These are phyloP conservation scores for Coleophoma eucalyptorum DNA, from an alignment of 2,329 filamentous ascomycete genomes.

Conservation along the genomic window DNA sequence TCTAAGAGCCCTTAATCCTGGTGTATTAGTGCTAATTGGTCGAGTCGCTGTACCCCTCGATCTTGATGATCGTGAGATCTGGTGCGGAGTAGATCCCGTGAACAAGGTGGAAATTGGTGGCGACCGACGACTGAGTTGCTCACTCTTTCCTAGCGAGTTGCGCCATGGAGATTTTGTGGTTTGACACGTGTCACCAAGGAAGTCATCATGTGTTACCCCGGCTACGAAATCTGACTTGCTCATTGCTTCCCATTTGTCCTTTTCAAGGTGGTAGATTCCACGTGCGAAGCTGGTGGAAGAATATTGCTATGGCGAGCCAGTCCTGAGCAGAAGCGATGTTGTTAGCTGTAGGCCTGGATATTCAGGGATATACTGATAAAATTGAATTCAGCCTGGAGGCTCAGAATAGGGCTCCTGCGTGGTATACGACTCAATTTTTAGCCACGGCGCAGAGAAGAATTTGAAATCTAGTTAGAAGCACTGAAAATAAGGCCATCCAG, in stretches of 20 bases:
- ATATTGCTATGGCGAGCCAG: slow-evolving; percentile 18
- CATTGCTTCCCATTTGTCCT: slow-evolving; percentile 59
- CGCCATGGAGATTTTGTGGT: slow-evolving; percentile 63
- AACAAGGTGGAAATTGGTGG: slow-evolving; percentile 20
- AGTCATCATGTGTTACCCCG: slow-evolving; percentile 52
- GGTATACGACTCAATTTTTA: background rate
- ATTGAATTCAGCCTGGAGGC: too few relatives aligned
- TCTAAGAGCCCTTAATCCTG: slow-evolving; percentile 23
- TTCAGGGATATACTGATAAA: too few relatives aligned
- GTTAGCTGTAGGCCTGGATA: background rate
- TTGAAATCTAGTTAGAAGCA: background rate
- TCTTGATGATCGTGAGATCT: slow-evolving; percentile 13
- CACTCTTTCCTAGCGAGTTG: slow-evolving; percentile 52
- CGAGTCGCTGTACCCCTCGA: slow-evolving; percentile 20
- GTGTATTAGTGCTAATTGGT: slow-evolving; percentile 23
- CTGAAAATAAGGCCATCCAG: too few relatives aligned
- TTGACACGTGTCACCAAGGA: slow-evolving; percentile 60
- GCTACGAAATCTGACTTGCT: slow-evolving; percentile 55
- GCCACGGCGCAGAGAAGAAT: background rate
- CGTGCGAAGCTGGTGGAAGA: slow-evolving; percentile 17
- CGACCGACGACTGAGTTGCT: slow-evolving; percentile 55
- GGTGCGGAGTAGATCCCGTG: slow-evolving; percentile 16
- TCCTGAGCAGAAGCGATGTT: slow-evolving; percentile 8
- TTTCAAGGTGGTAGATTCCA: slow-evolving; percentile 64
- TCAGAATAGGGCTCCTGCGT: too few relatives aligned